These are phyloP conservation scores for Chaetomium globosum DNA, from an alignment of 2,329 filamentous ascomycete species.

Conservation along the genomic window DNA sequence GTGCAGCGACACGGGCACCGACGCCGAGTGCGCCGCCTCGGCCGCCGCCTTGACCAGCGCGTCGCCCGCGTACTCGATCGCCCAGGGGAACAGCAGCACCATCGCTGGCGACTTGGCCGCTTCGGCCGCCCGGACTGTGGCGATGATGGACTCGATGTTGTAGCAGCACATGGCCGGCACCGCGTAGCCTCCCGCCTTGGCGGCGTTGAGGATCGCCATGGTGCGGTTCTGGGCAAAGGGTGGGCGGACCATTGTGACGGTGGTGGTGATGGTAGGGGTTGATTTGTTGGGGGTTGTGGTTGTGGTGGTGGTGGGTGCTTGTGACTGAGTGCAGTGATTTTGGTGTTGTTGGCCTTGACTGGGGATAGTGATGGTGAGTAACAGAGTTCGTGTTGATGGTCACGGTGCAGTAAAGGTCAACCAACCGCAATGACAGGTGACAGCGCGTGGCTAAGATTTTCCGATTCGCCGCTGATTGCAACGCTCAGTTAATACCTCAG, in stretches of 20 bases:
- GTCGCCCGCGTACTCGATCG: slow-evolving; percentile 64
- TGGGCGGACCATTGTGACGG: slow-evolving; percentile 43
- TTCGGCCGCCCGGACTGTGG: slow-evolving; percentile 69
- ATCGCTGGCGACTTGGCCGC: slow-evolving; percentile 67
- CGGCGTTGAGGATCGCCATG: slow-evolving; percentile 60
- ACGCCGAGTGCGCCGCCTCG: slow-evolving; percentile 57
- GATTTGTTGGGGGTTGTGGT: slow-evolving; percentile 12
- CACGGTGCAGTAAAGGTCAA: background rate
- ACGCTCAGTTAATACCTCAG: slow-evolving; percentile 20
- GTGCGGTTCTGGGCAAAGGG: slow-evolving; percentile 53
- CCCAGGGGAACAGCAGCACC: slow-evolving; percentile 76
- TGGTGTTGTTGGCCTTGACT: background rate
- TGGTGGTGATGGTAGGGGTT: no score
- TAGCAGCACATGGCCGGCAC: slow-evolving; percentile 65
- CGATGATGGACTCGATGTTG: slow-evolving; percentile 71
- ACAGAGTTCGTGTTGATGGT: background rate
- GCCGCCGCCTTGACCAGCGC: slow-evolving; percentile 59
- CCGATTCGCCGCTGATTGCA: background rate
- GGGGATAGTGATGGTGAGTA: background rate
- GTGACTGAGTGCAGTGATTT: background rate
- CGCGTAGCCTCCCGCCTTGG: slow-evolving; percentile 58
- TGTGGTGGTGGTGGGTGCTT: background rate
- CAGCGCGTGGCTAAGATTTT: slow-evolving; percentile 9
- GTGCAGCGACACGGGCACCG: slow-evolving; percentile 64
- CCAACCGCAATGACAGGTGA: background rate